Evolutionary conservation across 768 basidiomycete genomes (phyloP).

Genomic region (Suillus paluster): DNA sequence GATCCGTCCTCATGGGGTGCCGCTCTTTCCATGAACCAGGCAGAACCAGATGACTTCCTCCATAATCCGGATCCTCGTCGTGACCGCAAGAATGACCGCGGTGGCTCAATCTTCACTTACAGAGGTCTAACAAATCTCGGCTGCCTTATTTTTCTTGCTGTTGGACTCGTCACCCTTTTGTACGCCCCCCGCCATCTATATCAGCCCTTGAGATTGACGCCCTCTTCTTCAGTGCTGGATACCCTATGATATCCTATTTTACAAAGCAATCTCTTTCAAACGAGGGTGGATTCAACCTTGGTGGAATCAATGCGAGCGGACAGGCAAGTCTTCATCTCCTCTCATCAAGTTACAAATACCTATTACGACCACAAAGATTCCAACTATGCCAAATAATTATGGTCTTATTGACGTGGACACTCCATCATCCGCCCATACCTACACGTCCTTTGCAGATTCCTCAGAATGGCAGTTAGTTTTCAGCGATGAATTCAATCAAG

Average conservation of each 20-base stretch:
- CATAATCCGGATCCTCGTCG: slow-evolving; percentile 74
- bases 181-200: slow-evolving; percentile 35
- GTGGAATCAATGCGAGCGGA: slow-evolving; percentile 77
- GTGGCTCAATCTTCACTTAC: slow-evolving; percentile 64
- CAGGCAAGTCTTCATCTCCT: slow-evolving; percentile 48
- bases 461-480: slow-evolving; percentile 70
- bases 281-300: slow-evolving; percentile 70
- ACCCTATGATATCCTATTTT: slow-evolving; percentile 65
- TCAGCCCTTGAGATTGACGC: slow-evolving; percentile 5
- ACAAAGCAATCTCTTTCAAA: slow-evolving; percentile 47
- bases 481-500: slow-evolving; percentile 86
- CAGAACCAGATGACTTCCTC: slow-evolving; percentile 71
- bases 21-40: slow-evolving; percentile 57
- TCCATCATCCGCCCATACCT: slow-evolving; percentile 59
- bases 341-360: neutral
- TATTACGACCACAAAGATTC: slow-evolving; percentile 44
- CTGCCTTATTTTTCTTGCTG: slow-evolving; percentile 59
- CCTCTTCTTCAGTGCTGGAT: slow-evolving; percentile 53
- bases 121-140: slow-evolving; percentile 77
- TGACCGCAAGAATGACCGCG: slow-evolving; percentile 56
- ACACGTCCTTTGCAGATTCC: slow-evolving; percentile 56
- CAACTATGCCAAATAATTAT: slow-evolving; percentile 62
- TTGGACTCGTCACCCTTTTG: slow-evolving; percentile 64
- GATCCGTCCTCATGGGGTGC: slow-evolving; percentile 78
- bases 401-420: slow-evolving; percentile 81